A percentile compares a stretch with the other conserved stretches of the same genome.
Conservation (phyloP, 768 basidiomycete species). For the Boletus patriciae region DNA sequence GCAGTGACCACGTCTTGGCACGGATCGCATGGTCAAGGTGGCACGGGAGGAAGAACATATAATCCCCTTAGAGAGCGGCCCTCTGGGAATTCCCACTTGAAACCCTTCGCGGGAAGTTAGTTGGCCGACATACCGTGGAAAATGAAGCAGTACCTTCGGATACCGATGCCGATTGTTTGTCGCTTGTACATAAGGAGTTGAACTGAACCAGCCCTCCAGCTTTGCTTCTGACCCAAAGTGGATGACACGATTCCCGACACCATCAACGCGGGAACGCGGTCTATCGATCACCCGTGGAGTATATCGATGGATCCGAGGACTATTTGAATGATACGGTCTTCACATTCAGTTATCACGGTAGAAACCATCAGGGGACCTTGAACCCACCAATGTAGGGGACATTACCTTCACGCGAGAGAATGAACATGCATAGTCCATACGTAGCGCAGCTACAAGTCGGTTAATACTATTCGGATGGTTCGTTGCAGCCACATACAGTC, state of each 20-base stretch:
- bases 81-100: neutral
- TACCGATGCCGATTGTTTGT: neutral
- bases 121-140: neutral
- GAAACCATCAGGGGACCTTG: too few species aligned
- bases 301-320: neutral
- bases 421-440: too few species aligned
- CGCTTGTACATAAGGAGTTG: neutral
- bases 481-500: too few species aligned
- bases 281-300: too few species aligned
- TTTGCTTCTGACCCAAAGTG: neutral
- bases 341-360: neutral
- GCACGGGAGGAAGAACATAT: neutral
- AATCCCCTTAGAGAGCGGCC: neutral
- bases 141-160: neutral
- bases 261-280: neutral
- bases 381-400: too few species aligned
- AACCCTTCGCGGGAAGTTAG: constrained; percentile 10
- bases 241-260: neutral
- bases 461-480: too few species aligned
- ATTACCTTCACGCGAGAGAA: too few species aligned
- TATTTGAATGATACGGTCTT: neutral
- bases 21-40: neutral
- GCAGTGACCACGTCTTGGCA: neutral
- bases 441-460: too few species aligned
- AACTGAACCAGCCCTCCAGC: neutral